Evolutionary conservation across 345 rosid species (phyloP).

Genomic region (Laguncularia racemosa): DNA sequence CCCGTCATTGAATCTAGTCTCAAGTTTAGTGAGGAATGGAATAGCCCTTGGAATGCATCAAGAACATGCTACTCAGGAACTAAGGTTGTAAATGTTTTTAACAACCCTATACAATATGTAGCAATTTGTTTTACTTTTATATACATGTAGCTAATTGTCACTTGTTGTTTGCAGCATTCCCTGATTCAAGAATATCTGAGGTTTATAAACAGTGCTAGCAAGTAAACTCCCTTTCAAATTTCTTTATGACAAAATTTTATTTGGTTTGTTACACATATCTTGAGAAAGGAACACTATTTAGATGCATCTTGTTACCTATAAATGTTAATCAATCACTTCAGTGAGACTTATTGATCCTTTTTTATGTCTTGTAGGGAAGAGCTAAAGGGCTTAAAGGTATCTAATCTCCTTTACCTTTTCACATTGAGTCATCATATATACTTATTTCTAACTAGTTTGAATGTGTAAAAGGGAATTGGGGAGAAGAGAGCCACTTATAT

Average conservation of each 20-base stretch:
- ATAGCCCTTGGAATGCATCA: slow-evolving; percentile 45
- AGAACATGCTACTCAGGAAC: slow-evolving; percentile 31
- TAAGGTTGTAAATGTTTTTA: slow-evolving; percentile 35
- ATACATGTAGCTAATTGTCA: not conserved
- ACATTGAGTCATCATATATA: not conserved
- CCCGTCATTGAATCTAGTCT: slow-evolving; percentile 21
- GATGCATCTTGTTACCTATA: not conserved
- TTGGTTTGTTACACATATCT: not conserved
- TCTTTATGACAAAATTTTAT: not conserved
- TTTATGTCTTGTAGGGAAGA: slow-evolving; percentile 39
- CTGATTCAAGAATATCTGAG: slow-evolving; percentile 53
- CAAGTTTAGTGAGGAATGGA: slow-evolving; percentile 9
- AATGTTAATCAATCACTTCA: too few relatives aligned
- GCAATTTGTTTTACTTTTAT: not conserved
- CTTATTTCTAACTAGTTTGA: not conserved
- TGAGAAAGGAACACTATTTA: not conserved
- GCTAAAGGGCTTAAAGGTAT: slow-evolving; percentile 65
- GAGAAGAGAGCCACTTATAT: slow-evolving; percentile 68
- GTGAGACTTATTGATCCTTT: not conserved
- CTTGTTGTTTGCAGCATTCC: slow-evolving; percentile 34
- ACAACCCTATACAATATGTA: not conserved
- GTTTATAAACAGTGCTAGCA: slow-evolving; percentile 56
- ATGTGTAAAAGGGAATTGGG: slow-evolving; percentile 59
- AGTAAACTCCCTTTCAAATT: slow-evolving; percentile 14
- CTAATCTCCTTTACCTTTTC: not conserved